Evolutionary conservation across 2,329 filamentous ascomycete species (phyloP).

Genomic region (Dothiorella sarmentorum): DNA sequence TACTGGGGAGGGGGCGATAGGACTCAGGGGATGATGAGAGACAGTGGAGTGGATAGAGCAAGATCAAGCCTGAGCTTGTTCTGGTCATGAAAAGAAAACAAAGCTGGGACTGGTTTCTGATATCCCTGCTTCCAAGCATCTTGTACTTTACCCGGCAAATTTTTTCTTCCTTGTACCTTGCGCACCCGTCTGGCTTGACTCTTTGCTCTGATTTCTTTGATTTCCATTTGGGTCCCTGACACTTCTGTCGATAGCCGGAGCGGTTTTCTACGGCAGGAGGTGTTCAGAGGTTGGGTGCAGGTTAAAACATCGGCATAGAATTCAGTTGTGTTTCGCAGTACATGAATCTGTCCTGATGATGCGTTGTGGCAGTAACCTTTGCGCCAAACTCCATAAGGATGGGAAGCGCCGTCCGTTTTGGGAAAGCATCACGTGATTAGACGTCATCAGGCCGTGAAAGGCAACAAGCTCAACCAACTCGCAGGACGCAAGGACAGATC

Average conservation of each 20-base stretch:
- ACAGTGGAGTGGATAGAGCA: slow-evolving; percentile 30
- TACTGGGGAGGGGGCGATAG: slow-evolving; percentile 20
- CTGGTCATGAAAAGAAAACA: slow-evolving; percentile 39
- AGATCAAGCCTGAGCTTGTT: slow-evolving; percentile 42
- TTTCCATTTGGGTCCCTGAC: slow-evolving; percentile 18
- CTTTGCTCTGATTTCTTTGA: slow-evolving; percentile 23
- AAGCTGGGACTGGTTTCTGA: slow-evolving; percentile 19
- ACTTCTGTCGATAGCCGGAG: slow-evolving; percentile 29
- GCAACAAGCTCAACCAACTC: slow-evolving; percentile 10
- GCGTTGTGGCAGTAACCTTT: neutral
- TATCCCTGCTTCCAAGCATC: slow-evolving; percentile 28
- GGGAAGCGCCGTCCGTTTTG: neutral
- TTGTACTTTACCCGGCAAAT: slow-evolving; percentile 42
- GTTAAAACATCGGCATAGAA: slow-evolving; percentile 38
- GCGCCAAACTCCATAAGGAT: no score
- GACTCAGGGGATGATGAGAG: slow-evolving; percentile 24
- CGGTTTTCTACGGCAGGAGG: slow-evolving; percentile 11
- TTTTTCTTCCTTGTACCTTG: slow-evolving; percentile 27
- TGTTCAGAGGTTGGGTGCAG: slow-evolving; percentile 27
- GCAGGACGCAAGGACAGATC: neutral
- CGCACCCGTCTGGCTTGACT: slow-evolving; percentile 13
- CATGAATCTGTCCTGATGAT: neutral
- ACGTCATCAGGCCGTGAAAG: slow-evolving; percentile 12
- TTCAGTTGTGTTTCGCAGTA: slow-evolving; percentile 26
- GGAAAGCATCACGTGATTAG: slow-evolving; percentile 8